Conservation (phyloP, 2,329 filamentous ascomycete species). For the Fusarium sp. region DNA sequence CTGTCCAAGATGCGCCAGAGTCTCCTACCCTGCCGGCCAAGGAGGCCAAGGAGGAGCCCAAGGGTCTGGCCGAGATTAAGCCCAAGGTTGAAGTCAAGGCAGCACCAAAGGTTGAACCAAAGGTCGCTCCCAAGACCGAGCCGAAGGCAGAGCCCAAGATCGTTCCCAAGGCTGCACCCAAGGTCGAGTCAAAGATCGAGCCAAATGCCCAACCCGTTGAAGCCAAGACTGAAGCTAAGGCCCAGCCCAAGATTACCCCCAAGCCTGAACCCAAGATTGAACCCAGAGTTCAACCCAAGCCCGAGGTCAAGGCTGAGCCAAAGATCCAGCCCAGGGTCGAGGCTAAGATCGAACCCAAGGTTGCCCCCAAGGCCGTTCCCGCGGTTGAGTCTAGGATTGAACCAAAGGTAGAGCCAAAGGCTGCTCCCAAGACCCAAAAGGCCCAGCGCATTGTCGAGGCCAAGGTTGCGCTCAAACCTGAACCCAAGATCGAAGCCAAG, state of each 20-base stretch:
- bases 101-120: background rate
- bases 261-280: background rate
- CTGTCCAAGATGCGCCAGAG: background rate
- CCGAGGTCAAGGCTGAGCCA: no score
- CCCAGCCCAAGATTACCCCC: background rate
- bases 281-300: no score
- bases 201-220: background rate
- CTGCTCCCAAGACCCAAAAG: background rate
- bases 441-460: background rate
- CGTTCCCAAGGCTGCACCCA: background rate
- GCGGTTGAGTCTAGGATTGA: background rate
- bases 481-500: background rate
- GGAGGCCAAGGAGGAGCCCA: background rate
- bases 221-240: background rate
- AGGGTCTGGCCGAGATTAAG: background rate
- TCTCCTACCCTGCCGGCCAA: conserved; percentile 1
- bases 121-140: background rate
- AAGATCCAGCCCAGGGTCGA: no score
- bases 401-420: background rate
- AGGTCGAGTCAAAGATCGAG: background rate
- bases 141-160: background rate
- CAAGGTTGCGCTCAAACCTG: background rate
- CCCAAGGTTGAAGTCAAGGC: background rate
- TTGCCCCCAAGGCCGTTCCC: background rate
- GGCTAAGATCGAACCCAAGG: no score